Evolutionary conservation across 768 basidiomycete species (phyloP), one percentile per base, ranked within the genome.

Genomic region (Cystofilobasidium bisporidii): DNA sequence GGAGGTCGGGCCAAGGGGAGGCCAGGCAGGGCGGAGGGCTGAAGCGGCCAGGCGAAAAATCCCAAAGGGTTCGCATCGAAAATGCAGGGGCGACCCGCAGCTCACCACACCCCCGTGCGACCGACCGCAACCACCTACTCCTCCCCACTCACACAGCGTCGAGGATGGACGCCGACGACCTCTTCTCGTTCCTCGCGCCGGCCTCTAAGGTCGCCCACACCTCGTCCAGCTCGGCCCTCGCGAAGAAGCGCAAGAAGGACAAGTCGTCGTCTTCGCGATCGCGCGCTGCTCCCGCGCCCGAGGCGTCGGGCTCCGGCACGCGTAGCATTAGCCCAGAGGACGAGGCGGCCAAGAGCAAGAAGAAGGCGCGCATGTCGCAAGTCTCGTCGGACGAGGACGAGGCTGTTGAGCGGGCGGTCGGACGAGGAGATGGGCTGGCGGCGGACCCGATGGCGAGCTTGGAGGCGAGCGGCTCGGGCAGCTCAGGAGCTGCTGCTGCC

Each of bases 111-210:
- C 17, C 47, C 38, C 38, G 15, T 1, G 36, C 60, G 15, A 17
- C 41, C 24, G 26, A 30, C n/a, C 38, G n/a, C 6, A 15, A 5
- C 22, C n/a, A 14, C 30, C 4, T 3, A 20, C 56, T 3, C 56
- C n/a, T 28, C 20, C 26, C 41, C 59, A 36, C 22, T 26, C 30
- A 26, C 12, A 40, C 32, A 32, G n/a, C 38, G n/a, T 1, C 26
- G 17, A n/a, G 22, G 22, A 78, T 78, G 78, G 67, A 74, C 63
- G 71, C 77, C 10, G 72, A 73, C 69, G 84, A 86, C 73, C 80
- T 87, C 40, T 87, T 87, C 74, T 85, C 85, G 3, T 87, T 87
- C 75, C 82, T 87, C 53, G 81, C 85, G 65, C 53, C 72, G 76
- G 6, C 72, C 75, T 17, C 67, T 58, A 67, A 65, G 66, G 33